phyloP scores from a whole-genome alignment of 495 filamentous ascomycete genomes.

The Aspergillus bertholletiae region DNA sequence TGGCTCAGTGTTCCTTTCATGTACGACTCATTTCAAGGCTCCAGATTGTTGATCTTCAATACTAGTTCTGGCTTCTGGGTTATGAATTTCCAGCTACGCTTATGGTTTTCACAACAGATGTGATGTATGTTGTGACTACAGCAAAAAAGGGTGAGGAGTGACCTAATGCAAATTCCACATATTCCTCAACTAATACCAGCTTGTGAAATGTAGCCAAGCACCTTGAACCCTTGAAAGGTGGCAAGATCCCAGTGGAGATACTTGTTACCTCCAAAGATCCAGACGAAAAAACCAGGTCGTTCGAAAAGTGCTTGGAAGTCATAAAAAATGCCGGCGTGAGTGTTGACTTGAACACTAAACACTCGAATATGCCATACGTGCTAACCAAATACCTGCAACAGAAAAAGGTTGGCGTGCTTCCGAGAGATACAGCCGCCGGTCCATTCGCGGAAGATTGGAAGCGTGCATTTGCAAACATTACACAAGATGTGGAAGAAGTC shows the following conservation, averaged over 20 bases:
- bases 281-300: constrained; percentile 82
- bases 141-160: constrained; percentile 80
- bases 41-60: neutral
- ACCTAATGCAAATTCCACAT: constrained; percentile 1
- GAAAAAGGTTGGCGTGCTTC: constrained; percentile 84
- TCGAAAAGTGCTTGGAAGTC: constrained; percentile 72
- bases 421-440: constrained; percentile 78
- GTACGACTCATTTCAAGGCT: neutral
- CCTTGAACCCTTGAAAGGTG: constrained; percentile 85
- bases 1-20: constrained; percentile 16
- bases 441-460: constrained; percentile 97
- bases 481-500: constrained; percentile 82
- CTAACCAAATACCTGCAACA: constrained; percentile 23
- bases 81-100: constrained; percentile 98
- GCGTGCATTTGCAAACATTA: constrained; percentile 67
- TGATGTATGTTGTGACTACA: constrained; percentile 87
- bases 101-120: constrained; percentile 84
- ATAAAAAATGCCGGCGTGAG: constrained; percentile 87
- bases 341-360: constrained; percentile 1
- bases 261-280: constrained; percentile 85
- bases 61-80: constrained; percentile 93
- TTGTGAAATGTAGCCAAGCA: constrained; percentile 66
- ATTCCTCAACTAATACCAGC: neutral
- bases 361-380: neutral
- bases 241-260: constrained; percentile 86